Conservation (phyloP, 2,329 filamentous ascomycete genomes). For the Cercospora citrullina region DNA sequence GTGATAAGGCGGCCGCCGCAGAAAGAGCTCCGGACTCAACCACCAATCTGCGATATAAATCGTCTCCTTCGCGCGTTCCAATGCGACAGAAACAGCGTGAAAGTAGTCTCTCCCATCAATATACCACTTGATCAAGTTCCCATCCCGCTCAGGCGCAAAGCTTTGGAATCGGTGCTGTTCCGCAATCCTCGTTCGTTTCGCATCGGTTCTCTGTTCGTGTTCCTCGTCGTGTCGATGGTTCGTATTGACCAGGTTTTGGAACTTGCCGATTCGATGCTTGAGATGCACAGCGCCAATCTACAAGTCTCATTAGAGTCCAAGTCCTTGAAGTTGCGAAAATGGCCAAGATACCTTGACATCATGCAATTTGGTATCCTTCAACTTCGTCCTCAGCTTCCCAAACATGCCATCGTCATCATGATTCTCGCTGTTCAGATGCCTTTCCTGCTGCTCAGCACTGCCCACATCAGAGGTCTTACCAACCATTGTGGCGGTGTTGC, state of each 20-base stretch:
- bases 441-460: slow-evolving; percentile 25
- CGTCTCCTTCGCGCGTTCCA: slow-evolving; percentile 86
- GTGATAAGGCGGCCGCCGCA: slow-evolving; percentile 77
- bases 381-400: slow-evolving; percentile 21
- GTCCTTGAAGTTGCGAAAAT: no score
- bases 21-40: slow-evolving; percentile 84
- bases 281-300: slow-evolving; percentile 57
- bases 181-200: slow-evolving; percentile 70
- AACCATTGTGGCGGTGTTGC: slow-evolving; percentile 18
- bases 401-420: slow-evolving; percentile 18
- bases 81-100: slow-evolving; percentile 82
- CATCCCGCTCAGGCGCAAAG: slow-evolving; percentile 82
- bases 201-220: slow-evolving; percentile 81
- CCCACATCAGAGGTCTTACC: slow-evolving; percentile 27
- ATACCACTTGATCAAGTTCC: slow-evolving; percentile 89
- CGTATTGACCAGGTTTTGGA: slow-evolving; percentile 70
- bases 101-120: slow-evolving; percentile 95
- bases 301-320: neutral
- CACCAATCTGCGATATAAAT: slow-evolving; percentile 99
- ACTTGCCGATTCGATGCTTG: slow-evolving; percentile 65
- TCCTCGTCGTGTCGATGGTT: slow-evolving; percentile 93
- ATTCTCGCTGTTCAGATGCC: slow-evolving; percentile 17
- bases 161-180: slow-evolving; percentile 82
- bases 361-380: slow-evolving; percentile 29
- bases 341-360: slow-evolving; percentile 25